Conservation (phyloP, 2,329 filamentous ascomycete species). For the Talaromyces sp. region DNA sequence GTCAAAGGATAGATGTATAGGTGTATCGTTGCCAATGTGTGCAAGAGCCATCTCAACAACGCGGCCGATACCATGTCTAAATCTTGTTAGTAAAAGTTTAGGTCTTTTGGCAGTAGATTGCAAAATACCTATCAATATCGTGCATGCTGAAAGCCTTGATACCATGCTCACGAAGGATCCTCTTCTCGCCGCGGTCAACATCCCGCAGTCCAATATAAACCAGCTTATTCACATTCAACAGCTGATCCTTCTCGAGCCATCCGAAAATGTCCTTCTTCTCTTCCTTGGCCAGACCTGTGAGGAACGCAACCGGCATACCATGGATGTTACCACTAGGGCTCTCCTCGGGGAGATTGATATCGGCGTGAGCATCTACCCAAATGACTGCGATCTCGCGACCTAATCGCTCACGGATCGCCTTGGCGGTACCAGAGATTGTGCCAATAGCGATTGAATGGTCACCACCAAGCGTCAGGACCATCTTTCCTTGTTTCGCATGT, state of each 20-base stretch:
- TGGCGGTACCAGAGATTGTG: slow-evolving; percentile 81
- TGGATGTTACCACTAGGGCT: slow-evolving; percentile 91
- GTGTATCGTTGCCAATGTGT: slow-evolving; percentile 89
- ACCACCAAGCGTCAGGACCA: slow-evolving; percentile 89
- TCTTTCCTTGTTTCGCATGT: slow-evolving; percentile 76
- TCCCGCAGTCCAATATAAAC: slow-evolving; percentile 96
- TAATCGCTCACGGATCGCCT: slow-evolving; percentile 79
- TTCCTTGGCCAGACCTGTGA: slow-evolving; percentile 78
- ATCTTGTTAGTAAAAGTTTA: neutral
- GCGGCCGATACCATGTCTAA: slow-evolving; percentile 83
- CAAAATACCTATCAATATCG: slow-evolving; percentile 80
- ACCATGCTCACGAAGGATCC: slow-evolving; percentile 78
- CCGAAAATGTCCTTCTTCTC: slow-evolving; percentile 78
- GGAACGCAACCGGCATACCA: slow-evolving; percentile 93
- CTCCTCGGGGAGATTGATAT: slow-evolving; percentile 94
- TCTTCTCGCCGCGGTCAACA: slow-evolving; percentile 91
- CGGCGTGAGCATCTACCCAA: slow-evolving; percentile 97
- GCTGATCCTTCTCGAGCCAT: slow-evolving; percentile 67
- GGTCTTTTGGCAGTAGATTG: neutral
- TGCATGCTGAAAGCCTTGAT: slow-evolving; percentile 99
- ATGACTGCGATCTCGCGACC: slow-evolving; percentile 86
- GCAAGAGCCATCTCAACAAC: slow-evolving; percentile 98
- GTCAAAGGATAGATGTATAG: slow-evolving; percentile 95
- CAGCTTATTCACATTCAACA: slow-evolving; percentile 71
- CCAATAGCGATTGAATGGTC: slow-evolving; percentile 97